A percentile compares a stretch with the other conserved stretches of the same genome.
Evolutionary conservation across 2,329 filamentous ascomycete species (phyloP).

Genomic region (Fusarium sp.): DNA sequence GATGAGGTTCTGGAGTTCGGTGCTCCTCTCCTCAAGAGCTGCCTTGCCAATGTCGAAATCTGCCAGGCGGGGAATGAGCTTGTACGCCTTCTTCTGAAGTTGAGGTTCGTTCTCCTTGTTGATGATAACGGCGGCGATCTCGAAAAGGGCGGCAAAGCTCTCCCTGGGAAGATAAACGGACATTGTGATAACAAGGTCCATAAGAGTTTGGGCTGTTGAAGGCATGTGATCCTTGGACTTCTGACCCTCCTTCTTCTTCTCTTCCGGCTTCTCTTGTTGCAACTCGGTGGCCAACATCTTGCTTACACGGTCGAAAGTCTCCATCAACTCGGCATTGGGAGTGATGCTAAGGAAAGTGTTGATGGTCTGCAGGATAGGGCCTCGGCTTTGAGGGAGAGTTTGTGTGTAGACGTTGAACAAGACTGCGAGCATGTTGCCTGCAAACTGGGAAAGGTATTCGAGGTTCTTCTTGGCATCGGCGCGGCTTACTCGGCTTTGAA

Average conservation of each 20-base stretch:
- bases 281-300: constrained; percentile 83
- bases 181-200: constrained; percentile 97
- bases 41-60: constrained; percentile 80
- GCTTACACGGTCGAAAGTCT: constrained; percentile 89
- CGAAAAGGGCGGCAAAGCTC: constrained; percentile 86
- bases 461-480: constrained; percentile 81
- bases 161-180: constrained; percentile 90
- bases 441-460: constrained; percentile 79
- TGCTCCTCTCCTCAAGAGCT: constrained; percentile 80
- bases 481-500: constrained; percentile 82
- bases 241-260: constrained; percentile 71
- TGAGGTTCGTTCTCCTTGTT: constrained; percentile 86
- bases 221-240: constrained; percentile 80
- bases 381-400: constrained; percentile 90
- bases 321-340: constrained; percentile 79
- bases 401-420: constrained; percentile 99
- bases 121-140: constrained; percentile 85
- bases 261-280: constrained; percentile 58
- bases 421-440: constrained; percentile 91
- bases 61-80: constrained; percentile 90
- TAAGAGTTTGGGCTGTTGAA: constrained; percentile 91
- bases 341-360: constrained; percentile 94
- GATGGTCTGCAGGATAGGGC: constrained; percentile 91
- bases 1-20: constrained; percentile 84
- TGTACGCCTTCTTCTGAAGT: constrained; percentile 98